Percentiles rank a stretch among this genome's conserved stretches.
These are phyloP conservation scores for Boletus patriciae DNA, from an alignment of 768 basidiomycete genomes.

Conservation along the genomic window DNA sequence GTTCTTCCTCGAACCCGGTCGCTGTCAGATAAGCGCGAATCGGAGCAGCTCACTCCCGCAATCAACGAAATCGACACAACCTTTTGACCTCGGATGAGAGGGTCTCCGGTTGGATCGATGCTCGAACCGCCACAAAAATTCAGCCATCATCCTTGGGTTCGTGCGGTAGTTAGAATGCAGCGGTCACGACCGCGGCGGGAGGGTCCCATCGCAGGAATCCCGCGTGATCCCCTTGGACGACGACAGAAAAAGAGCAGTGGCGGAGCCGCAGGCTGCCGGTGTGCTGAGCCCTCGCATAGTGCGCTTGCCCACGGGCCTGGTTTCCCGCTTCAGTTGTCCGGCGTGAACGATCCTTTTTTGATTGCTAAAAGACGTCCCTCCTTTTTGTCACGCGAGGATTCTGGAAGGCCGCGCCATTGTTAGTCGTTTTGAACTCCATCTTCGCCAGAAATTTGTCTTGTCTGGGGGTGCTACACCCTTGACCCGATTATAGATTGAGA, in stretches of 20 bases:
- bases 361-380: not conserved
- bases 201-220: constrained; percentile 41
- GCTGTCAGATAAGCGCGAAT: too few relatives aligned
- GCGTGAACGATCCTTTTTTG: too few relatives aligned
- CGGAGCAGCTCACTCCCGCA: too few relatives aligned
- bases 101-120: not conserved
- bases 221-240: constrained; percentile 31
- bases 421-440: not conserved
- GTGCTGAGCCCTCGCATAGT: constrained; percentile 24
- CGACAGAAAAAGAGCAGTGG: constrained; percentile 26
- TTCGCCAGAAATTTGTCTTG: not conserved
- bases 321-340: too few relatives aligned
- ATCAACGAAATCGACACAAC: too few relatives aligned
- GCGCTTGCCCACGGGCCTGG: constrained; percentile 17
- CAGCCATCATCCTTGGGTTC: not conserved
- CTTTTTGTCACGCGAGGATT: not conserved
- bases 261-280: too few relatives aligned
- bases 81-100: not conserved
- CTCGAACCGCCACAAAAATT: not conserved
- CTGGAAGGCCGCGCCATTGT: not conserved
- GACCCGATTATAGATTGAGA: too few relatives aligned
- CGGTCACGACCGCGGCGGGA: not conserved
- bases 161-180: not conserved
- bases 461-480: too few relatives aligned
- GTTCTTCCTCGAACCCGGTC: too few relatives aligned